A percentile compares a stretch with the other conserved stretches of the same genome.
These are phyloP conservation scores for Hysterium pulicare DNA, from an alignment of 2,329 filamentous ascomycete species.

Conservation along the genomic window DNA sequence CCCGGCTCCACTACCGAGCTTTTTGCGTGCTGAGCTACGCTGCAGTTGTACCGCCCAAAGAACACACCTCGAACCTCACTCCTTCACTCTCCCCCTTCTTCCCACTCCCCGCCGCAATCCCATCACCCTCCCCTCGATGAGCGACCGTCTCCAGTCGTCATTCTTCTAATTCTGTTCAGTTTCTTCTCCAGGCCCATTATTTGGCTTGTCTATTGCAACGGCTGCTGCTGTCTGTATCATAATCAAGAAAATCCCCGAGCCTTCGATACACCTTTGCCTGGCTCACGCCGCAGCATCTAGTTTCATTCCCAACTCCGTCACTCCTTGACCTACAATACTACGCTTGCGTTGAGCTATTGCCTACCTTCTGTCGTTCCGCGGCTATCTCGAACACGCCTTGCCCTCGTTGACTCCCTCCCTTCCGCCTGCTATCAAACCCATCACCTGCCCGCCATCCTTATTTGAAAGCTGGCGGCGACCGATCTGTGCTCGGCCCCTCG, in stretches of 20 bases:
- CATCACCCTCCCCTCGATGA: slow-evolving; percentile 20
- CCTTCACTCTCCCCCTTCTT: slow-evolving; percentile 12
- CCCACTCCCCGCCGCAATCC: slow-evolving; percentile 10
- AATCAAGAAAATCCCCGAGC: slow-evolving; percentile 21
- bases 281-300: slow-evolving; percentile 13
- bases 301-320: slow-evolving; percentile 17
- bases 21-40: slow-evolving; percentile 15
- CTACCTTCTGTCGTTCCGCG: slow-evolving; percentile 9
- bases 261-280: slow-evolving; percentile 10
- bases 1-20: slow-evolving; percentile 8
- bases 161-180: slow-evolving; percentile 32
- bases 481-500: slow-evolving; percentile 4
- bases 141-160: slow-evolving; percentile 25
- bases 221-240: slow-evolving; percentile 29
- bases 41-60: slow-evolving; percentile 1
- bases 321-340: slow-evolving; percentile 22
- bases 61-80: slow-evolving; percentile 9
- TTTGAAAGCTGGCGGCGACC: slow-evolving; percentile 7
- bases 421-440: slow-evolving; percentile 6
- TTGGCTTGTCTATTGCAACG: slow-evolving; percentile 36
- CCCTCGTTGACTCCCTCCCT: slow-evolving; percentile 7
- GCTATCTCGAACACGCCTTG: background rate
- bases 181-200: slow-evolving; percentile 35
- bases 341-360: slow-evolving; percentile 12
- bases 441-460: slow-evolving; percentile 9